Evolutionary conservation across 768 basidiomycete species (phyloP).

Genomic region (Lactarius hatsudake): DNA sequence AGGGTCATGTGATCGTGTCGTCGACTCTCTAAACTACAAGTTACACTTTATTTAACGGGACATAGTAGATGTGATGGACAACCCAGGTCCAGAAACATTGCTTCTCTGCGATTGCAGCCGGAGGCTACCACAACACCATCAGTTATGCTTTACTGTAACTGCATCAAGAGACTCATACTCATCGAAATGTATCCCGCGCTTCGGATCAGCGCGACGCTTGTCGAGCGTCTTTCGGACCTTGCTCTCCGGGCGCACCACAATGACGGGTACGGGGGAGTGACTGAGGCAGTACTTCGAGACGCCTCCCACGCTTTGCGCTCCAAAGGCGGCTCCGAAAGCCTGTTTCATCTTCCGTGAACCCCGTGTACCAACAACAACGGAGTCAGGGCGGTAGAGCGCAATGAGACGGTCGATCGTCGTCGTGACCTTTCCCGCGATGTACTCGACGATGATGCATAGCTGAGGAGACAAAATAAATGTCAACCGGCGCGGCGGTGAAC

Average conservation of each 20-base stretch:
- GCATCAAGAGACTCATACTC: constrained; percentile 39
- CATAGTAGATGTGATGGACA: constrained; percentile 12
- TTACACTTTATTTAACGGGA: constrained; percentile 17
- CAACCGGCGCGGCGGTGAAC: not conserved
- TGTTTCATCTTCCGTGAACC: constrained; percentile 60
- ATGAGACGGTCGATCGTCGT: constrained; percentile 90
- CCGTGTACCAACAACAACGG: constrained; percentile 88
- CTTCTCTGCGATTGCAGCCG: constrained; percentile 14
- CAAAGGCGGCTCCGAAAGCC: constrained; percentile 50
- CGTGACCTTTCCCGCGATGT: constrained; percentile 87
- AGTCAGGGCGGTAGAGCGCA: constrained; percentile 87
- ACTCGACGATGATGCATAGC: constrained; percentile 91
- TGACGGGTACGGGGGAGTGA: constrained; percentile 92
- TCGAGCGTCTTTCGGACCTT: constrained; percentile 82
- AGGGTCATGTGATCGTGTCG: constrained; percentile 24
- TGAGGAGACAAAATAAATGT: constrained; percentile 32
- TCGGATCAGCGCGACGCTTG: constrained; percentile 86
- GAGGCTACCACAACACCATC: not conserved
- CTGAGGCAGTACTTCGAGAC: constrained; percentile 75
- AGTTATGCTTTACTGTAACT: not conserved
- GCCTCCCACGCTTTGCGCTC: constrained; percentile 56
- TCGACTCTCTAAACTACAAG: not conserved
- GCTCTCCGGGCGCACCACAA: constrained; percentile 88
- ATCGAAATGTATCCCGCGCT: constrained; percentile 82
- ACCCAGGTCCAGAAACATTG: constrained; percentile 9